phyloP scores from a whole-genome alignment of 2,329 filamentous ascomycete species.

The Simplicillium sp. region DNA sequence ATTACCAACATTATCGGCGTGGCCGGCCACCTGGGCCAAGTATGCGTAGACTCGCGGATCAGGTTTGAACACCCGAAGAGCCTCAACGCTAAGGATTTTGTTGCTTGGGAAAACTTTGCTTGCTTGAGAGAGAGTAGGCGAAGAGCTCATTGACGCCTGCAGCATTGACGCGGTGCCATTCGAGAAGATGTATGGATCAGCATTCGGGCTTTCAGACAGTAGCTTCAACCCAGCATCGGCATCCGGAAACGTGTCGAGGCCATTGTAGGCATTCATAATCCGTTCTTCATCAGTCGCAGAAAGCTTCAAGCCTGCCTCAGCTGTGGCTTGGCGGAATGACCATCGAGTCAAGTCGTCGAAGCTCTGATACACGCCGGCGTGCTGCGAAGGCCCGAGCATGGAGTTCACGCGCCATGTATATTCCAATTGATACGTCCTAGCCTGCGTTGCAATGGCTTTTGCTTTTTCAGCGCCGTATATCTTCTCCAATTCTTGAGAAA shows the following conservation, averaged over 20 bases:
- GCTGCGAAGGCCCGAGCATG: constrained; percentile 50
- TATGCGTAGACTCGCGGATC: constrained; percentile 51
- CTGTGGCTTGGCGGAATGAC: constrained; percentile 53
- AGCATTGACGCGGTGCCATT: constrained; percentile 61
- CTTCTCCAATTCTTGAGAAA: constrained; percentile 46
- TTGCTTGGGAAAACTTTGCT: constrained; percentile 27
- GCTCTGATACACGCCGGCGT: constrained; percentile 33
- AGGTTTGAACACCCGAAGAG: constrained; percentile 54
- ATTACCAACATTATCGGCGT: constrained; percentile 30
- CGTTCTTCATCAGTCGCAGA: constrained; percentile 28
- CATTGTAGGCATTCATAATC: constrained; percentile 56
- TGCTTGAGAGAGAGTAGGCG: constrained; percentile 42
- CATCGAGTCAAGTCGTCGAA: constrained; percentile 55
- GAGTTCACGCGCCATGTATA: constrained; percentile 69
- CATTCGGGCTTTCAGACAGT: constrained; percentile 25
- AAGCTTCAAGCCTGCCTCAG: constrained; percentile 42
- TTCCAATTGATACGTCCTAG: constrained; percentile 64
- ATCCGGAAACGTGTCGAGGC: constrained; percentile 55
- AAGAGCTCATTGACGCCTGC: constrained; percentile 45
- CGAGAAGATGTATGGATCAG: constrained; percentile 56
- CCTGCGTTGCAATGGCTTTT: constrained; percentile 45
- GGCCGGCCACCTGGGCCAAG: constrained; percentile 40
- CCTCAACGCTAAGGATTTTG: constrained; percentile 52
- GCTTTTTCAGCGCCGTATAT: constrained; percentile 50
- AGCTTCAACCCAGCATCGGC: constrained; percentile 42